These are phyloP conservation scores for Candida coquimbonensis DNA, from an alignment of 805 yeast genomes.

Conservation along the genomic window DNA sequence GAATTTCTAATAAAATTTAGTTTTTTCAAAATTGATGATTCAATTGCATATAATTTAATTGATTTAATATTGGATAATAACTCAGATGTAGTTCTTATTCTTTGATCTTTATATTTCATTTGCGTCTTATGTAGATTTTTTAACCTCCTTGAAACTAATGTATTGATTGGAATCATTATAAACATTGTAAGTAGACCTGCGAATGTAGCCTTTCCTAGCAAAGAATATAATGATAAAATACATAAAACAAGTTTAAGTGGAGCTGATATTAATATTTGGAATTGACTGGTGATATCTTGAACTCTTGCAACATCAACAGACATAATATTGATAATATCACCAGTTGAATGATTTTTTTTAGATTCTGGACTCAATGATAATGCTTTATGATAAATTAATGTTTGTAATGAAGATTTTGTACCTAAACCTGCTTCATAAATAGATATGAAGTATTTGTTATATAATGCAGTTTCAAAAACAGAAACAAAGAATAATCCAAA, in stretches of 20 bases:
- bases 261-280: slow-evolving; percentile 50
- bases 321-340: slow-evolving; percentile 74
- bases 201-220: slow-evolving; percentile 53
- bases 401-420: slow-evolving; percentile 55
- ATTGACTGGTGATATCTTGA: slow-evolving; percentile 48
- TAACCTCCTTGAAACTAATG: slow-evolving; percentile 37
- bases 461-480: slow-evolving; percentile 50
- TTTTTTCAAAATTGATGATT: slow-evolving; percentile 50
- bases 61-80: slow-evolving; percentile 53
- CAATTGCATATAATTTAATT: slow-evolving; percentile 67
- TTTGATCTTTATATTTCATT: slow-evolving; percentile 54
- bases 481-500: slow-evolving; percentile 56
- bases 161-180: slow-evolving; percentile 53
- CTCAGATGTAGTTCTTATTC: slow-evolving; percentile 56
- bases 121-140: slow-evolving; percentile 43
- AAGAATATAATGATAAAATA: slow-evolving; percentile 43
- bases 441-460: slow-evolving; percentile 60
- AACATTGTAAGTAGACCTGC: slow-evolving; percentile 49
- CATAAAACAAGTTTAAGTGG: slow-evolving; percentile 52
- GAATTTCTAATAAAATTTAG: slow-evolving; percentile 49
- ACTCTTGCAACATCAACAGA: slow-evolving; percentile 69
- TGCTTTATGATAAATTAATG: slow-evolving; percentile 67
- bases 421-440: slow-evolving; percentile 58
- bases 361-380: slow-evolving; percentile 62
- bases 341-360: slow-evolving; percentile 52